Conservation (phyloP, 2,329 filamentous ascomycete species). For the Sphaerulina musiva region DNA sequence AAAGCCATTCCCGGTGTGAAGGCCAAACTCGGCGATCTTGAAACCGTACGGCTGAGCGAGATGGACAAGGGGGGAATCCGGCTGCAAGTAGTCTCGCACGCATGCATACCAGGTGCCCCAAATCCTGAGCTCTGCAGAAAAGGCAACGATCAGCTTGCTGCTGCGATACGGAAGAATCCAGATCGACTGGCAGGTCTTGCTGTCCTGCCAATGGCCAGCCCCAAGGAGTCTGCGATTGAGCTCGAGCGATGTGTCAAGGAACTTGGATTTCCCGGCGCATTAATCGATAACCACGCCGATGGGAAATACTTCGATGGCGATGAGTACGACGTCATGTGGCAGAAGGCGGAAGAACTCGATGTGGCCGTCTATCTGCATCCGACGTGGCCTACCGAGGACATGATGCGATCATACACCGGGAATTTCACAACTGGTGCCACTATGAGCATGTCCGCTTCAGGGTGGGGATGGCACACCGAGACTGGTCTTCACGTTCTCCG, state of each 20-base stretch:
- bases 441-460: slow-evolving; percentile 37
- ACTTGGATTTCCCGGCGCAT: slow-evolving; percentile 33
- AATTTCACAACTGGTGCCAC: slow-evolving; percentile 33
- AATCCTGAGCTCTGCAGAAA: slow-evolving; percentile 25
- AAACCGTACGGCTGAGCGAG: slow-evolving; percentile 26
- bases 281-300: slow-evolving; percentile 34
- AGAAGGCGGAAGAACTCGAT: slow-evolving; percentile 39
- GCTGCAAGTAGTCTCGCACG: slow-evolving; percentile 35
- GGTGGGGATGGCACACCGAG: slow-evolving; percentile 49
- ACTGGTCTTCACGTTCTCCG: slow-evolving; percentile 45
- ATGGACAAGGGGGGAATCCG: slow-evolving; percentile 32
- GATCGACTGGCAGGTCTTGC: slow-evolving; percentile 33
- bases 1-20: slow-evolving; percentile 28
- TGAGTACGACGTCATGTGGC: slow-evolving; percentile 31
- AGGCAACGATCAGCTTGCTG: slow-evolving; percentile 33
- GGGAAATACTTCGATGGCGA: slow-evolving; percentile 33
- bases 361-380: slow-evolving; percentile 51
- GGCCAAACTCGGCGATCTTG: slow-evolving; percentile 29
- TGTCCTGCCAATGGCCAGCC: slow-evolving; percentile 31
- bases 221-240: slow-evolving; percentile 30
- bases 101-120: slow-evolving; percentile 26
- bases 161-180: slow-evolving; percentile 25
- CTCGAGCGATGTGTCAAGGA: slow-evolving; percentile 31
- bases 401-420: slow-evolving; percentile 31
- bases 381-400: slow-evolving; percentile 37